phyloP scores from a whole-genome alignment of 164 flowering plant species.

The Tinospora cordifolia region DNA sequence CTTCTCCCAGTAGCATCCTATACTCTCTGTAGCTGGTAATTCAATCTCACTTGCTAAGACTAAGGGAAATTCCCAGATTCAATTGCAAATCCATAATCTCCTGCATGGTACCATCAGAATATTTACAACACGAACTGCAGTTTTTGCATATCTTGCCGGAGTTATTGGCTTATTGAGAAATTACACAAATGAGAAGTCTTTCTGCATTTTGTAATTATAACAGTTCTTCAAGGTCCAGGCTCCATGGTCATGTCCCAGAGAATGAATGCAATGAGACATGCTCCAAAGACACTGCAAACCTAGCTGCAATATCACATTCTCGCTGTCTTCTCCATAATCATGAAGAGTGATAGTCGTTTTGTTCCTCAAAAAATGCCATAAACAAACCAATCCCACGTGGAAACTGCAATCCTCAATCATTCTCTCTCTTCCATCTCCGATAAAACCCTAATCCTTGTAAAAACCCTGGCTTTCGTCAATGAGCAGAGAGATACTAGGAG shows the following conservation, averaged over 20 bases:
- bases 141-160: not conserved
- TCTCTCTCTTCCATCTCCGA: not conserved
- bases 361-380: not conserved
- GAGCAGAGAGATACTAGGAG: not conserved
- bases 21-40: not conserved
- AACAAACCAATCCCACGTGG: not conserved
- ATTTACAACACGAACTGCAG: not conserved
- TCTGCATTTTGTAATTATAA: not conserved
- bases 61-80: conserved; percentile 1
- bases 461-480: not conserved
- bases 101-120: not conserved
- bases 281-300: not conserved
- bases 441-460: not conserved
- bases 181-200: not conserved
- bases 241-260: too few relatives aligned
- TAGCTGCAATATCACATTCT: not conserved
- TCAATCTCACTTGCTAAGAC: not conserved
- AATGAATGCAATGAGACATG: not conserved
- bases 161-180: not conserved
- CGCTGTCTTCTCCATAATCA: not conserved
- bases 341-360: not conserved
- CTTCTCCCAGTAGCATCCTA: not conserved
- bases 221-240: too few relatives aligned
- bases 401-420: conserved; percentile 1
- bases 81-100: not conserved